Base-by-base conservation (phyloP, 2,329 filamentous ascomycete species). In the Alternaria infectoria region DNA sequence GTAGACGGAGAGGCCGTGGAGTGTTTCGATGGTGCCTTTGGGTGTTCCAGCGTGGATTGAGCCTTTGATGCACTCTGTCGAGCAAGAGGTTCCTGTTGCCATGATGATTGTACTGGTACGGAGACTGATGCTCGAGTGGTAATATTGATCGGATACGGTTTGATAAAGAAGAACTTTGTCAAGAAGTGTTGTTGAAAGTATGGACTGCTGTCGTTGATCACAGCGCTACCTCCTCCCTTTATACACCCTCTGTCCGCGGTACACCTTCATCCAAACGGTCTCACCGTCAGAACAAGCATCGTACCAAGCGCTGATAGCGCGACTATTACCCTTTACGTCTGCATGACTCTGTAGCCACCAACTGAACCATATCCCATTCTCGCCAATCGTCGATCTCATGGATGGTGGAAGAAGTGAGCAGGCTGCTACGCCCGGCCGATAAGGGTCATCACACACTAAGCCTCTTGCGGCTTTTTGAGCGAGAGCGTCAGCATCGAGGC, bases 41-140 rank as follows among this genome's bases (percentile, higher is more conserved):
- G 72, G 72, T 69, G 74, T 64, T 54, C 80, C 80, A 12, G 65
- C 56, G 59, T 81, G 77, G 65, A 81, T 77, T 19, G 72, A 77
- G 62, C 79, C 80, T 52, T 72, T 73, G 66, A 74, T 74, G 59
- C 72, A 74, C 54, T 72, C 71, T 3, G 49, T 51, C 32, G 50
- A 55, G 54, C 62, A 70, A 28, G 62, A 36, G 3, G 59, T 21
- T 21, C 13, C 44, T 64, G 63, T 64, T 19, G 40, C 15, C 56
- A 52, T 32, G 50, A 13, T 54, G 26, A 5, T 5, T 59, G 19
- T 15, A 10, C 13, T 23, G 28, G 28, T 23, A 30, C 4, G 17
- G n/a, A 50, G 26, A n/a, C 4, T 12, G 13, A 13, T 6, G 30
- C 30, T 32, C 0, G 30, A 32, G 0, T 32, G 0, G 30, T 32